Evolutionary conservation across 345 rosid genomes (phyloP).

Genomic region (Eucalyptus marginata): DNA sequence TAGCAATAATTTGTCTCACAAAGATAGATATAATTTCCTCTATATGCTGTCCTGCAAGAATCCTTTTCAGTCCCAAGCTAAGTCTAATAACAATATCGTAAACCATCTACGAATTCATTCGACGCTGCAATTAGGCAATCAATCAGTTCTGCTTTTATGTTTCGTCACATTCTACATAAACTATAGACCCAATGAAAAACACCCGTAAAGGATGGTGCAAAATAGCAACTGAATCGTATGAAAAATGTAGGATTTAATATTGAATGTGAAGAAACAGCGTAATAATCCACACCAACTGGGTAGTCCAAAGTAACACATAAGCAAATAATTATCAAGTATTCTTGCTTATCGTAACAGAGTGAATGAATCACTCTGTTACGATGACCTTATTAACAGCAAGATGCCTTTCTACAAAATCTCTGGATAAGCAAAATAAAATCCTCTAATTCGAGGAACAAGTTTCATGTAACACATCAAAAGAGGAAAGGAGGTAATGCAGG

Average conservation of each 20-base stretch:
- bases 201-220: background rate
- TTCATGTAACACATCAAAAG: background rate
- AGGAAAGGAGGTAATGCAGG: background rate
- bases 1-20: background rate
- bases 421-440: background rate
- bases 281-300: background rate
- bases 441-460: background rate
- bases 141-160: background rate
- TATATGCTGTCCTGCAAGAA: background rate
- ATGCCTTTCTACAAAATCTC: background rate
- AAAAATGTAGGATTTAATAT: background rate
- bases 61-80: background rate
- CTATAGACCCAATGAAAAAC: too few species aligned
- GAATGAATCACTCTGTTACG: background rate
- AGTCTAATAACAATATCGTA: background rate
- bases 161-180: background rate
- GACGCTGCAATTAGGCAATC: background rate
- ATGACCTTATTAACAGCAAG: background rate
- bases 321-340: background rate
- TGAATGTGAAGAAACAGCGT: background rate
- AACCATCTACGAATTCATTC: background rate
- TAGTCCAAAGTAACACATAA: background rate
- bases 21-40: background rate
- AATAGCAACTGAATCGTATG: background rate
- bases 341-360: background rate